These are phyloP conservation scores for Ophiocordyceps camponoti-floridani DNA, from an alignment of 2,329 filamentous ascomycete genomes.

Conservation along the genomic window DNA sequence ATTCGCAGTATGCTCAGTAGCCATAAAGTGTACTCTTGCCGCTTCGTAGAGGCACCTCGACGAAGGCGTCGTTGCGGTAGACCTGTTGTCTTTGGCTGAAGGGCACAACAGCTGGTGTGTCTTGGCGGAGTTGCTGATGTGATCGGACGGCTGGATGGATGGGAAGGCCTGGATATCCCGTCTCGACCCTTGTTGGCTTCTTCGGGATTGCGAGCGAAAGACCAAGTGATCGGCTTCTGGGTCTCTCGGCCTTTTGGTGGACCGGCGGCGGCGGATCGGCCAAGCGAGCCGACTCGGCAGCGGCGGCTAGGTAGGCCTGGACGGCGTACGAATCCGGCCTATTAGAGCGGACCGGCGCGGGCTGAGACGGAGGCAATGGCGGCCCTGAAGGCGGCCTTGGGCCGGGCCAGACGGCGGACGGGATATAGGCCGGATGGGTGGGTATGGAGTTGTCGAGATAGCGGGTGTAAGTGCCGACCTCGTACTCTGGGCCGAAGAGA, in stretches of 20 bases:
- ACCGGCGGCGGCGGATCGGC: conserved; percentile 1
- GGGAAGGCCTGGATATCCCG: no score
- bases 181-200: conserved; percentile 9
- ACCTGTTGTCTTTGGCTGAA: neutral
- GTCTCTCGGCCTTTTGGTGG: neutral
- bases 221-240: conserved; percentile 10
- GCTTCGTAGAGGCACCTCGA: conserved; percentile 15
- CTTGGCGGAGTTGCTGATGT: conserved; percentile 1
- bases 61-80: conserved; percentile 2
- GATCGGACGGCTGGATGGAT: neutral
- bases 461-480: conserved; percentile 5
- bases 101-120: conserved; percentile 5
- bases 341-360: conserved; percentile 5
- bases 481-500: conserved; percentile 12
- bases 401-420: neutral
- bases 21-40: conserved; percentile 19
- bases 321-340: conserved; percentile 15
- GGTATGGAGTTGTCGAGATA: conserved; percentile 17
- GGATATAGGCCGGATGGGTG: conserved; percentile 27
- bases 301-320: conserved; percentile 17
- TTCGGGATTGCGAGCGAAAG: conserved; percentile 22
- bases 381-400: neutral
- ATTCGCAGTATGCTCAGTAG: conserved; percentile 1
- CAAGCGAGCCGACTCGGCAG: conserved; percentile 8
- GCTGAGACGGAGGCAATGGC: conserved; percentile 2